phyloP scores from a whole-genome alignment of 2,329 filamentous ascomycete genomes.

The Colletotrichum lentis region DNA sequence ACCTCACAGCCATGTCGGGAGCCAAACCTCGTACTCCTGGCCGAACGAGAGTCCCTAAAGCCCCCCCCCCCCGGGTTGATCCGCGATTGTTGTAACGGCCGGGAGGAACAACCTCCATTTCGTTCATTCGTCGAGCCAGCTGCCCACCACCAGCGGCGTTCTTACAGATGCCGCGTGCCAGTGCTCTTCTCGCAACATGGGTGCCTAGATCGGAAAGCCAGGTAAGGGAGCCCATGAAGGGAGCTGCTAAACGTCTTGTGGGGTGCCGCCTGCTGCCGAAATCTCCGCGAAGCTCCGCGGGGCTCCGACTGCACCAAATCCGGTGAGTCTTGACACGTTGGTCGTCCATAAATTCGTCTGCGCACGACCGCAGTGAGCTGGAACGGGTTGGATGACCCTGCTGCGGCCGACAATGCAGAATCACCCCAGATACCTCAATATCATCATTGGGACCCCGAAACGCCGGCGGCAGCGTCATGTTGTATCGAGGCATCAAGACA shows the following conservation, averaged over 20 bases:
- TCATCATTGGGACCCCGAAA: neutral
- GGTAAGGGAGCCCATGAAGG: neutral
- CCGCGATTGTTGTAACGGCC: neutral
- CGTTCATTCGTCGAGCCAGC: neutral
- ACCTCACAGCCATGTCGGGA: neutral
- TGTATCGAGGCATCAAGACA: neutral
- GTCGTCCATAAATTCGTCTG: slow-evolving; percentile 8
- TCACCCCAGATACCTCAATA: slow-evolving; percentile 12
- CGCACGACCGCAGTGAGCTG: neutral
- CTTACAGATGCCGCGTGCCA: slow-evolving; percentile 1
- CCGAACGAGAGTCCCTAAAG: neutral
- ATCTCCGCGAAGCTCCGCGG: neutral
- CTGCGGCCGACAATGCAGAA: slow-evolving; percentile 13
- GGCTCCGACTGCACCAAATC: neutral
- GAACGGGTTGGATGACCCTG: slow-evolving; percentile 3
- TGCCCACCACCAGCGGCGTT: neutral
- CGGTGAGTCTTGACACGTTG: neutral
- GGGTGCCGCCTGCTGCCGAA: neutral
- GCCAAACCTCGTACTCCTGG: neutral
- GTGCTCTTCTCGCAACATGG: neutral
- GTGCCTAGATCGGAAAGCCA: slow-evolving; percentile 5
- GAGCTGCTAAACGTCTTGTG: neutral
- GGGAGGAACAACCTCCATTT: neutral
- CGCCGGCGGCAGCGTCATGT: neutral
- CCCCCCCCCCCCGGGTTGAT: neutral